phyloP scores from a whole-genome alignment of 768 basidiomycete genomes.

The Kwoniella newhampshirensis region DNA sequence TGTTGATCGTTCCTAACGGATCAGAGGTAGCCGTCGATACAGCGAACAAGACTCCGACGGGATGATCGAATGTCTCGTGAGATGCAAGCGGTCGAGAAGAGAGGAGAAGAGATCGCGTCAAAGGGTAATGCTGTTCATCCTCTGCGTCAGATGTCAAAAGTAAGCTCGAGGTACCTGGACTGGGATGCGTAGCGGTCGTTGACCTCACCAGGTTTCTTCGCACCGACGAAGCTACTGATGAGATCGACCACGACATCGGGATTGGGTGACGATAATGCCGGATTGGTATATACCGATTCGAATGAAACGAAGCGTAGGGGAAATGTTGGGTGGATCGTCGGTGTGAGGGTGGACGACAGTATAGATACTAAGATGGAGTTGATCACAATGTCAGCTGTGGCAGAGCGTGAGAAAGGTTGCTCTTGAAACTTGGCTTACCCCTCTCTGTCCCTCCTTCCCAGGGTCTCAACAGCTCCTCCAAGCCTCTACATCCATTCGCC shows the following conservation, averaged over 20 bases:
- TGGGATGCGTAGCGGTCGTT: neutral
- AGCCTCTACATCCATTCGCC: conserved; percentile 48
- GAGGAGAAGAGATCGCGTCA: conserved; percentile 46
- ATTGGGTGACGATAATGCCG: conserved; percentile 27
- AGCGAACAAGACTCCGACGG: conserved; percentile 48
- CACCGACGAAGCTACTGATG: conserved; percentile 42
- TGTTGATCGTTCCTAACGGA: conserved; percentile 42
- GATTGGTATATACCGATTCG: conserved; percentile 33
- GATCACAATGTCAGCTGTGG: neutral
- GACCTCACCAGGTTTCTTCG: conserved; percentile 34
- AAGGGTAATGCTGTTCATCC: conserved; percentile 46
- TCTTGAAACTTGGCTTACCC: conserved; percentile 31
- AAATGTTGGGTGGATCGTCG: conserved; percentile 50
- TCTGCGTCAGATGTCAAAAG: conserved; percentile 24
- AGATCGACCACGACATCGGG: conserved; percentile 49
- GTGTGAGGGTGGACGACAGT: conserved; percentile 45
- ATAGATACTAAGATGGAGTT: conserved; percentile 42
- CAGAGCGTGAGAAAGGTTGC: neutral
- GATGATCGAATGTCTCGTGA: conserved; percentile 53
- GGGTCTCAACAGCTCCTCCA: conserved; percentile 51
- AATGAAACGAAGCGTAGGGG: conserved; percentile 49
- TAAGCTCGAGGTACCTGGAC: neutral
- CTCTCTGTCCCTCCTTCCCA: conserved; percentile 50
- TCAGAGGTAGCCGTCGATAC: conserved; percentile 46
- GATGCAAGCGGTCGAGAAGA: conserved; percentile 43